Evolutionary conservation across 2,329 filamentous ascomycete species (phyloP).

Genomic region (Cladosporium sp.): DNA sequence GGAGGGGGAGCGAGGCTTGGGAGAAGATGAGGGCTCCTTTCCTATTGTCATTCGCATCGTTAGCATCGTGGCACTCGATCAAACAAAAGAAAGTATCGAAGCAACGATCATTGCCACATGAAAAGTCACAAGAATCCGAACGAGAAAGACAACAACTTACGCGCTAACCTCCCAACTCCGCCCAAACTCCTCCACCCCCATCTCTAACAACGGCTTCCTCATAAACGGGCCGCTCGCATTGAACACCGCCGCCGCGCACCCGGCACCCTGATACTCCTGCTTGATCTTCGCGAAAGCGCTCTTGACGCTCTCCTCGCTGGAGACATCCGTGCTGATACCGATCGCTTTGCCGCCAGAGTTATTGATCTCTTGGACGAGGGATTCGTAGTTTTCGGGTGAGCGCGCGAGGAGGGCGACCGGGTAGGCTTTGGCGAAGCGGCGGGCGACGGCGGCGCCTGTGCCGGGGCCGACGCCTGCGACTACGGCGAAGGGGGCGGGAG

Average conservation of each 20-base stretch:
- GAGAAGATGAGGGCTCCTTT: constrained; percentile 76
- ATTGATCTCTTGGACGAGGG: constrained; percentile 71
- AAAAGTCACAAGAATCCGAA: neutral
- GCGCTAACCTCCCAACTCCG: constrained; percentile 53
- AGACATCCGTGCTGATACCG: constrained; percentile 68
- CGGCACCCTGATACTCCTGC: constrained; percentile 56
- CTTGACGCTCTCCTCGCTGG: constrained; percentile 57
- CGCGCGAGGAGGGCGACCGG: constrained; percentile 76
- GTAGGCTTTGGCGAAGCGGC: constrained; percentile 65
- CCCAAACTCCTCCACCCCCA: constrained; percentile 60
- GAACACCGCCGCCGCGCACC: constrained; percentile 63
- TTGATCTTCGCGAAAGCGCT: constrained; percentile 65
- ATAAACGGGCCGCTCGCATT: constrained; percentile 65
- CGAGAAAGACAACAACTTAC: constrained; percentile 38
- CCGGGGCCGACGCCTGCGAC: constrained; percentile 74
- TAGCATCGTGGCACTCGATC: neutral
- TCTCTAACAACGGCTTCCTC: constrained; percentile 63
- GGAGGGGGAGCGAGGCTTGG: constrained; percentile 68
- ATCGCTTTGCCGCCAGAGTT: constrained; percentile 67
- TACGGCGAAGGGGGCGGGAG: constrained; percentile 63
- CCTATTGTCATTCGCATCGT: constrained; percentile 39
- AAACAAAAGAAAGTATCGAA: too few relatives aligned
- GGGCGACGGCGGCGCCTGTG: constrained; percentile 64
- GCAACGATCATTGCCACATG: neutral
- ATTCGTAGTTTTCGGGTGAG: constrained; percentile 63